Conservation (phyloP, 768 basidiomycete genomes). For the Psilocybe subaeruginosa region DNA sequence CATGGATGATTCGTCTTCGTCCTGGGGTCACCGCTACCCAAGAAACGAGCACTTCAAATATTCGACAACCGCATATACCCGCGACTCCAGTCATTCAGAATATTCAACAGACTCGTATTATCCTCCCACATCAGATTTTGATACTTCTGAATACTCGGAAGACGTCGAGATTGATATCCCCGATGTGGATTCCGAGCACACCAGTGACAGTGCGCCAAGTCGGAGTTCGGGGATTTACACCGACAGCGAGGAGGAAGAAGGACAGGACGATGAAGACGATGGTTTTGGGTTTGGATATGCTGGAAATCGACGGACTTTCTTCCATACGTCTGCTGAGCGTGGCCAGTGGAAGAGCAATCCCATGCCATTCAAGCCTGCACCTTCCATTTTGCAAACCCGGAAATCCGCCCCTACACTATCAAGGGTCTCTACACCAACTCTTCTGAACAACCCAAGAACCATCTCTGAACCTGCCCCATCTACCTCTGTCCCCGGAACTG, state of each 20-base stretch:
- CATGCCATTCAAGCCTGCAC: constrained; percentile 32
- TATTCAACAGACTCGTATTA: constrained; percentile 28
- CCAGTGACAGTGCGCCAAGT: constrained; percentile 26
- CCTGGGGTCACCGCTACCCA: constrained; percentile 26
- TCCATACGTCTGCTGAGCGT: constrained; percentile 59
- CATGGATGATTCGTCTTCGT: constrained; percentile 29
- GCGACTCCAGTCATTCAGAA: constrained; percentile 31
- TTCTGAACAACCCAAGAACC: constrained; percentile 27
- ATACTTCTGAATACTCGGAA: constrained; percentile 35
- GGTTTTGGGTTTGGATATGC: constrained; percentile 29
- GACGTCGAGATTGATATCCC: constrained; percentile 24
- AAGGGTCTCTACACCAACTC: constrained; percentile 29
- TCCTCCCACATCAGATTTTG: constrained; percentile 35
- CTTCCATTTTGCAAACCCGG: constrained; percentile 29
- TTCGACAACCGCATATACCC: constrained; percentile 19
- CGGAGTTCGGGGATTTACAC: constrained; percentile 29
- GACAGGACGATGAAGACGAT: constrained; percentile 29
- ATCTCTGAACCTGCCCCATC: constrained; percentile 43
- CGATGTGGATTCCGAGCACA: constrained; percentile 27
- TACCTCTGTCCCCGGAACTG: constrained; percentile 16
- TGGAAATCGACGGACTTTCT: constrained; percentile 49
- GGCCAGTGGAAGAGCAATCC: constrained; percentile 62
- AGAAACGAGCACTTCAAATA: constrained; percentile 21
- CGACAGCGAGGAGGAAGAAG: constrained; percentile 39
- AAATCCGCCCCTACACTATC: constrained; percentile 38